Conservation (phyloP, 345 rosid species). For the Aquilaria malaccensis region DNA sequence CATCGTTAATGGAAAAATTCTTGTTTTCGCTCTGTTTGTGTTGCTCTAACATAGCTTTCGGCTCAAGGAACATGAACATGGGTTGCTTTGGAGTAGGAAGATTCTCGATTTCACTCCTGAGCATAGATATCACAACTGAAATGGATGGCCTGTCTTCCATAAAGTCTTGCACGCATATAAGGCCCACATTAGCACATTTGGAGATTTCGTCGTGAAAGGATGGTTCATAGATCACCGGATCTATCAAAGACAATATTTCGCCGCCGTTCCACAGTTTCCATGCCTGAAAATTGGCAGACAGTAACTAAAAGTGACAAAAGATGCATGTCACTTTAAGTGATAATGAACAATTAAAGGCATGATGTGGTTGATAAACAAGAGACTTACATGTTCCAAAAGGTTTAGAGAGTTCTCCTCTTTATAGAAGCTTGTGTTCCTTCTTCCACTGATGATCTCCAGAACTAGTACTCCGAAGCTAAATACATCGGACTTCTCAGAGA, state of each 20-base stretch:
- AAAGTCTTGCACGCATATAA: conserved; percentile 21
- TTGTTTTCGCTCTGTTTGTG: no score
- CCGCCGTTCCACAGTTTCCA: conserved; percentile 20
- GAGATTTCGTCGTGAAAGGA: neutral
- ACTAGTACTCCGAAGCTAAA: conserved; percentile 38
- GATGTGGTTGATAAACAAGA: neutral
- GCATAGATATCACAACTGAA: conserved; percentile 2
- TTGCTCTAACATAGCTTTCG: no score
- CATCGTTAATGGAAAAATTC: no score
- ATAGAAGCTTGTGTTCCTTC: conserved; percentile 22
- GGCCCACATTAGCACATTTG: conserved; percentile 18
- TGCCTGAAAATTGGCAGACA: conserved; percentile 8
- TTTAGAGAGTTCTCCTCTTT: conserved; percentile 11
- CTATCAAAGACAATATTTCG: neutral
- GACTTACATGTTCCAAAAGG: conserved; percentile 26
- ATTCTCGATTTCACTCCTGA: conserved; percentile 14
- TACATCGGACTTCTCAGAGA: conserved; percentile 39
- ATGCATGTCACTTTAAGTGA: neutral
- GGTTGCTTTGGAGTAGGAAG: conserved; percentile 16
- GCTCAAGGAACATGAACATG: conserved; percentile 4
- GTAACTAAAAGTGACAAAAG: neutral
- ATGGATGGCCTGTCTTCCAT: conserved; percentile 18
- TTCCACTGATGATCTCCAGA: conserved; percentile 32
- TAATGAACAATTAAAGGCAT: no score
- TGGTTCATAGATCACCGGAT: neutral